Base-by-base conservation (phyloP, 2,329 filamentous ascomycete genomes). In the Fusarium zealandicum region DNA sequence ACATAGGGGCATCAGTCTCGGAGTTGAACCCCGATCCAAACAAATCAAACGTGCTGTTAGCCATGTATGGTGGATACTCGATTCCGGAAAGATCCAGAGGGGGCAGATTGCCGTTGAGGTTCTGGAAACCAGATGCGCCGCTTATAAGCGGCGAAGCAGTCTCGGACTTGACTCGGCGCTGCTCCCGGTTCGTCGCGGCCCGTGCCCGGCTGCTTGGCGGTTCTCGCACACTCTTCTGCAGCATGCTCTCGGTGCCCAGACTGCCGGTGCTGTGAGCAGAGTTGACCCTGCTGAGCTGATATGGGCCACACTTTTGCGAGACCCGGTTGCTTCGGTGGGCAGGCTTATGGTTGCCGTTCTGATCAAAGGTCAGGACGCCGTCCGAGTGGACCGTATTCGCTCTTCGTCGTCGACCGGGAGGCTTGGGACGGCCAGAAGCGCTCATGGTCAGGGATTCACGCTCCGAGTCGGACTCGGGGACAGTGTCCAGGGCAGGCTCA, bases 301-400 rank as follows among this genome's bases (percentile, higher is more conserved):
- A 88, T 16, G 86, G 84, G 27, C 82, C 82, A 63, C 79, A 82
- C 70, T 87, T 86, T 61, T 87, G 84, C 25, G 83, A 80, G 27
- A 80, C 79, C 61, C 83, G 83, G 65, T 81, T 78, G 71, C 83
- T 82, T 74, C 86, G 86, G 69, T 84, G 79, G 11, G 80, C 76
- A 13, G 85, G 82, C 66, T 85, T 87, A 75, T 86, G 85, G 65
- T 87, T 83, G 43, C 85, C 85, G 65, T 87, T 82, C 61, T 85
- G 80, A 66, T 88, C 85, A 61, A 86, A 84, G 40, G 80, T 80
- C 49, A 88, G 72, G 54, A 80, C 72, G 46, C 78, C 80, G 56
- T 88, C 86, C 5, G 85, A 86, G 64, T 84, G 84, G 47, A 82
- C 79, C 36, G 85, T 87, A 67, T 85, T 83, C 54, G 86, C 83